Evolutionary conservation across 2,329 filamentous ascomycete species (phyloP).

Genomic region (Penicillium brevicompactum): DNA sequence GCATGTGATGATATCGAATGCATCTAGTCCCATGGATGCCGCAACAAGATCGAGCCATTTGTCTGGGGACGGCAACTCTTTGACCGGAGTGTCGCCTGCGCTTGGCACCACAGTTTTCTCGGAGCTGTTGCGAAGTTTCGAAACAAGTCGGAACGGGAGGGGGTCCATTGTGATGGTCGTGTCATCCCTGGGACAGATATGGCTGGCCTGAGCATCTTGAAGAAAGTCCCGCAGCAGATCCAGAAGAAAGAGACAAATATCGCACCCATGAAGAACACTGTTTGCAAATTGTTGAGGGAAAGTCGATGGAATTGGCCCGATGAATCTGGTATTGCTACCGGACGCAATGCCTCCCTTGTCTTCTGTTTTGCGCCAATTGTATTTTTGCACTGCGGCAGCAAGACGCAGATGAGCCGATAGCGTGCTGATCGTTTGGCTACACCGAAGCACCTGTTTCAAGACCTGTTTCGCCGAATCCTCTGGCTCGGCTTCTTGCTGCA

Average conservation of each 20-base stretch:
- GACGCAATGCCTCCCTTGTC: neutral
- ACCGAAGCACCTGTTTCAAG: conserved; percentile 2
- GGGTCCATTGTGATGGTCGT: neutral
- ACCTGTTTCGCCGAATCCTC: neutral
- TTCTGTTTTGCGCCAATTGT: conserved; percentile 3
- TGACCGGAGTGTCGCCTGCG: neutral
- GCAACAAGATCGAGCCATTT: conserved; percentile 26
- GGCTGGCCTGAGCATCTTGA: neutral
- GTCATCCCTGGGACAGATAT: neutral
- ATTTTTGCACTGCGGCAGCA: conserved; percentile 14
- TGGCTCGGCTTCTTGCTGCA: neutral
- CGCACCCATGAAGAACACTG: conserved; percentile 22
- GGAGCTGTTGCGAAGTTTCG: conserved; percentile 4
- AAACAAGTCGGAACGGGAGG: conserved; percentile 17
- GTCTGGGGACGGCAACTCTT: conserved; percentile 13
- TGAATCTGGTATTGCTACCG: conserved; percentile 12
- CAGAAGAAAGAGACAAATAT: conserved; percentile 19
- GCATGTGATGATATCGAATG: conserved; percentile 18
- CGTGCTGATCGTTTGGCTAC: conserved; percentile 4
- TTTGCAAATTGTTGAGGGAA: conserved; percentile 27
- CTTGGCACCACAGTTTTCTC: neutral
- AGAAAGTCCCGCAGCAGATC: conserved; percentile 18
- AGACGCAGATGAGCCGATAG: conserved; percentile 17
- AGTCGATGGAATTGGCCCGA: conserved; percentile 24
- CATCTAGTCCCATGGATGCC: conserved; percentile 27